phyloP scores from a whole-genome alignment of 2,329 filamentous ascomycete genomes.

The Scorias spongiosa region DNA sequence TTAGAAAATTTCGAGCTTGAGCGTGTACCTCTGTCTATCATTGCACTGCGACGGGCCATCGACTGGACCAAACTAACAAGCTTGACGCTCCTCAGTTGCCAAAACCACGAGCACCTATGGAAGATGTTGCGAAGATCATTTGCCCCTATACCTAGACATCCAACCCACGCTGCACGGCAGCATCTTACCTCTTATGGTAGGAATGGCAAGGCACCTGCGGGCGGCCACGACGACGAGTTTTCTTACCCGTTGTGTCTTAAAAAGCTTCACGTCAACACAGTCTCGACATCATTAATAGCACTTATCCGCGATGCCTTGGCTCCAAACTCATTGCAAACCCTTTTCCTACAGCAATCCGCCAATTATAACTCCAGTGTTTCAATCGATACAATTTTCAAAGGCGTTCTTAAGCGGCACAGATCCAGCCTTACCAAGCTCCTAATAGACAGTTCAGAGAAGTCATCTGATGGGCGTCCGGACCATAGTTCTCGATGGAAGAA shows the following conservation, averaged over 20 bases:
- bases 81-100: constrained; percentile 59
- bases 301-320: constrained; percentile 66
- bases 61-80: constrained; percentile 61
- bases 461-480: constrained; percentile 24
- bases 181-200: constrained; percentile 17
- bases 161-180: constrained; percentile 21
- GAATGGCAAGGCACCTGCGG: constrained; percentile 8
- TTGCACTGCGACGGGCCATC: constrained; percentile 53
- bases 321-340: constrained; percentile 62
- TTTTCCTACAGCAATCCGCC: constrained; percentile 58
- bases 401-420: constrained; percentile 54
- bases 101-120: constrained; percentile 61
- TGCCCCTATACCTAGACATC: constrained; percentile 22
- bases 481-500: constrained; percentile 39
- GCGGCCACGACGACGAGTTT: constrained; percentile 9
- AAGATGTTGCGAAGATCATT: constrained; percentile 47
- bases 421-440: constrained; percentile 57
- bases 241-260: constrained; percentile 53
- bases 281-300: constrained; percentile 51
- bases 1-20: constrained; percentile 64
- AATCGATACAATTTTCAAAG: constrained; percentile 56
- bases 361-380: constrained; percentile 42
- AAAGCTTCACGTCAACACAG: constrained; percentile 59
- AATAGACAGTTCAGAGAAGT: constrained; percentile 52
- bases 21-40: constrained; percentile 55